phyloP scores from a whole-genome alignment of 1,284 basidiomycete species.

The Cutaneotrichosporon dermatis region DNA sequence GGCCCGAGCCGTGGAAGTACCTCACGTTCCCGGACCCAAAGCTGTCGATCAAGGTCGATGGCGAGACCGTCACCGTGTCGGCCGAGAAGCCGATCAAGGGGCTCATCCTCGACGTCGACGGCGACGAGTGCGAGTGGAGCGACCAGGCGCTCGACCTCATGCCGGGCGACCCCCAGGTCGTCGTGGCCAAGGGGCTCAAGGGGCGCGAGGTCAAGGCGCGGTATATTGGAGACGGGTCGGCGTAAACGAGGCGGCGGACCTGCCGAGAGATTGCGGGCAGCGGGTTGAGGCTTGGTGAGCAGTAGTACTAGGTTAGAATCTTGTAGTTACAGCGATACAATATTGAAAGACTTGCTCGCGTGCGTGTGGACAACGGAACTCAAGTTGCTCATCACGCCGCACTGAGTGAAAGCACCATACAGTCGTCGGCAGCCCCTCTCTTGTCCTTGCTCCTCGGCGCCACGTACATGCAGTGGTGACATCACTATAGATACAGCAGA shows the following conservation, averaged over 20 bases:
- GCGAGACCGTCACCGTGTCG: conserved; percentile 61
- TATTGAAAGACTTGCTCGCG: neutral
- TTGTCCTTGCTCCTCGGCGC: too few species aligned
- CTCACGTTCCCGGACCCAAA: conserved; percentile 68
- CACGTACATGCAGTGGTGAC: neutral
- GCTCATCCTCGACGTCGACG: conserved; percentile 69
- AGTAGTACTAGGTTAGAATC: neutral
- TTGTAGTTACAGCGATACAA: too few species aligned
- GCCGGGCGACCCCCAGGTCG: conserved; percentile 67
- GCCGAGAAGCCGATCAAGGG: conserved; percentile 73
- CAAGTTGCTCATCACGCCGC: too few species aligned
- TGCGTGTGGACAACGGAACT: too few species aligned
- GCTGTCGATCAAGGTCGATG: conserved; percentile 56
- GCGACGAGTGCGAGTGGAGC: conserved; percentile 61
- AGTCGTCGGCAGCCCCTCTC: too few species aligned
- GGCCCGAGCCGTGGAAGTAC: conserved; percentile 88
- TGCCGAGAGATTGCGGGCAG: too few species aligned
- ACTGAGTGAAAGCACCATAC: too few species aligned
- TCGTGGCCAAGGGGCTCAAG: conserved; percentile 62
- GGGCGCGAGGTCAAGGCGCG: conserved; percentile 62
- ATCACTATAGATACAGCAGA: neutral
- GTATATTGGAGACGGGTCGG: conserved; percentile 16
- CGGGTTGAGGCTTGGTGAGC: too few species aligned
- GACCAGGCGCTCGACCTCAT: conserved; percentile 84
- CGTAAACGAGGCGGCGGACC: neutral